These are phyloP conservation scores for Aspergillus sp. DNA, from an alignment of 2,329 filamentous ascomycete species.

Conservation along the genomic window DNA sequence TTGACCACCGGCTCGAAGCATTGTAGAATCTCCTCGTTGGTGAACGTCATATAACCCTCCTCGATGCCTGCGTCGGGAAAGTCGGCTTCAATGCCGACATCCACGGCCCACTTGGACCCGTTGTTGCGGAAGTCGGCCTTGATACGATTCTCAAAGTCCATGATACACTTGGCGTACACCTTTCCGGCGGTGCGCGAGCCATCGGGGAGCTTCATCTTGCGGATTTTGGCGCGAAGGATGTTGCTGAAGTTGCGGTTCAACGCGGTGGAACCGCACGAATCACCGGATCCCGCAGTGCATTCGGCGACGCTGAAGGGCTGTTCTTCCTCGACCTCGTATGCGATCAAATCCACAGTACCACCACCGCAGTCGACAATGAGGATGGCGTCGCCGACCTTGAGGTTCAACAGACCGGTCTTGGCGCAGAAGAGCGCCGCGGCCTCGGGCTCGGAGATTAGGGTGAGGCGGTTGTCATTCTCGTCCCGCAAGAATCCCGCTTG, in stretches of 20 bases:
- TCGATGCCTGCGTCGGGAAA: conserved; percentile 97
- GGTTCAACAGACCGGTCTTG: conserved; percentile 90
- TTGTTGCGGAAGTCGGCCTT: conserved; percentile 99
- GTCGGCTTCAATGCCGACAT: conserved; percentile 97
- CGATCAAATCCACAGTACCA: conserved; percentile 97
- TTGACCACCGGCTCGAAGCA: conserved; percentile 99
- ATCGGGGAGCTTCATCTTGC: conserved; percentile 98
- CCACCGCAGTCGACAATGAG: conserved; percentile 97
- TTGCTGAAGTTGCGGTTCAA: conserved; percentile 98
- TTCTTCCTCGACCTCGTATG: conserved; percentile 97
- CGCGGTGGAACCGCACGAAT: conserved; percentile 97
- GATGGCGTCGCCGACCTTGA: conserved; percentile 98
- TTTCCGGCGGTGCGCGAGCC: conserved; percentile 96
- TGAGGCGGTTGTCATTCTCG: conserved; percentile 95
- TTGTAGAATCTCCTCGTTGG: conserved; percentile 97
- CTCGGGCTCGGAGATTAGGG: conserved; percentile 92
- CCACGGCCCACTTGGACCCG: conserved; percentile 97
- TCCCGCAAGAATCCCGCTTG: conserved; percentile 95
- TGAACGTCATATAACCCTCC: conserved; percentile 99
- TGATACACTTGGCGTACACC: conserved; percentile 98
- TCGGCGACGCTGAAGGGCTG: conserved; percentile 95
- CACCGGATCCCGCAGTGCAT: conserved; percentile 94
- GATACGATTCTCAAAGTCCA: conserved; percentile 99
- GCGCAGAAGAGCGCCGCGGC: conserved; percentile 96
- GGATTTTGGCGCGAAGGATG: conserved; percentile 93